Evolutionary conservation across 2,329 filamentous ascomycete genomes (phyloP), one percentile per base, ranked within the genome.

Genomic region (Monosporascus sp.): DNA sequence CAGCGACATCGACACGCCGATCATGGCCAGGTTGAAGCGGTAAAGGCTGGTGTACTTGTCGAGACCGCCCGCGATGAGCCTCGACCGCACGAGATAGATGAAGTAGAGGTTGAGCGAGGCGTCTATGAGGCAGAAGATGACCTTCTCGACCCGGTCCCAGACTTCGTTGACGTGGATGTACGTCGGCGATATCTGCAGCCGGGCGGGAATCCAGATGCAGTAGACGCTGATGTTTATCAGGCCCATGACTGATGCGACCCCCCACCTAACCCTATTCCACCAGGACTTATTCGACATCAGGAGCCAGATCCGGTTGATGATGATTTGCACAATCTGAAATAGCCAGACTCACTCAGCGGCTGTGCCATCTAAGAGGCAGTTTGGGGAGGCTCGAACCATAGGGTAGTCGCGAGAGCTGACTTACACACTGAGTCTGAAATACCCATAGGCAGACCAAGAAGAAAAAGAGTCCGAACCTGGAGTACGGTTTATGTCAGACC

Each of bases 121-220:
- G 52, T 77, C 75, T 7, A 76, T 65, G 14, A 74, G 45, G 1
- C 74, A 61, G 53, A 74, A 75, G 3, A 77, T 63, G 6, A 67
- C 64, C 55, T 77, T 78, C 41, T 74, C 73, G 38, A 70, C 63
- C 14, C 74, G 71, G 50, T 78, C 75, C 75, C 74, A 78, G 43
- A 74, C 59, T 0, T 68, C 55, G 58, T 77, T 77, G 54, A 76
- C 60, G 31, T 61, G 49, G 43, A 73, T 65, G 27, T 66, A 75
- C 6, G 52, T 63, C 2, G 64, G 31, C 11, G 60, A 66, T 41
- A 68, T 60, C 50, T 71, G 64, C n/a, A 74, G 65, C 19, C 72
- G 69, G 6, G 72, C 66, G 0, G 74, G 74, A 20, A 77, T 72
- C 74, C 74, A 77, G 50, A 77, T 75, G 49, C 64, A 68, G 55